Percentiles rank a stretch among this genome's conserved stretches.
Evolutionary conservation across 2,329 filamentous ascomycete genomes (phyloP).

Genomic region (Ilyonectria robusta): DNA sequence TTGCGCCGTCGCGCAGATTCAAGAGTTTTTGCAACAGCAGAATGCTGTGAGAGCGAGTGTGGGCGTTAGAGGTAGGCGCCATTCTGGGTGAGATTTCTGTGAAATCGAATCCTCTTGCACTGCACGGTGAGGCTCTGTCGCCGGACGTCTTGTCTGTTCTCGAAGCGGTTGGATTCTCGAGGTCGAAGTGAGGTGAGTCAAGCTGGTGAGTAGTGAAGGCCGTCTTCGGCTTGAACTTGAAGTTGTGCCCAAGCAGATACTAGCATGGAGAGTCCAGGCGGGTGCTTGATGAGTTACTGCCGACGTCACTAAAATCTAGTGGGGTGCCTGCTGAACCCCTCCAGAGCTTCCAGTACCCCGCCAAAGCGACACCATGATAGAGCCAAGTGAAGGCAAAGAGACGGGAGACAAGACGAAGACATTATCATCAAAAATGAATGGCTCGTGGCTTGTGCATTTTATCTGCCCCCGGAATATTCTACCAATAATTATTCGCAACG

Average conservation of each 20-base stretch:
- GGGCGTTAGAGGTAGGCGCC: constrained; percentile 70
- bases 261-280: not conserved
- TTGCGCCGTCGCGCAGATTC: constrained; percentile 82
- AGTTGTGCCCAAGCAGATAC: constrained; percentile 11
- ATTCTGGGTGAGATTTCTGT: constrained; percentile 54
- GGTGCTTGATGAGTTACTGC: not conserved
- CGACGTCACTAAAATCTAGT: constrained; percentile 23
- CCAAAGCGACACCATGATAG: not conserved
- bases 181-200: not conserved
- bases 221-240: constrained; percentile 16
- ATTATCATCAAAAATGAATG: not conserved
- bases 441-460: too few relatives aligned
- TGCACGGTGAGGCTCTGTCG: not conserved
- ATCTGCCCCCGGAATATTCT: not conserved
- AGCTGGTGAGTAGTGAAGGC: not conserved
- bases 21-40: constrained; percentile 87
- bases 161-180: not conserved
- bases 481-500: not conserved
- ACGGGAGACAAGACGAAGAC: too few relatives aligned
- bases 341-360: constrained; percentile 7
- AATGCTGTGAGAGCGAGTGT: constrained; percentile 87
- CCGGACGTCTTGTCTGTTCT: not conserved
- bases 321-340: constrained; percentile 20
- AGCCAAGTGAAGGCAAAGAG: not conserved
- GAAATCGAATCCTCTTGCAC: not conserved